phyloP scores from a whole-genome alignment of 2,329 filamentous ascomycete genomes.

The Pseudogymnoascus sp. region DNA sequence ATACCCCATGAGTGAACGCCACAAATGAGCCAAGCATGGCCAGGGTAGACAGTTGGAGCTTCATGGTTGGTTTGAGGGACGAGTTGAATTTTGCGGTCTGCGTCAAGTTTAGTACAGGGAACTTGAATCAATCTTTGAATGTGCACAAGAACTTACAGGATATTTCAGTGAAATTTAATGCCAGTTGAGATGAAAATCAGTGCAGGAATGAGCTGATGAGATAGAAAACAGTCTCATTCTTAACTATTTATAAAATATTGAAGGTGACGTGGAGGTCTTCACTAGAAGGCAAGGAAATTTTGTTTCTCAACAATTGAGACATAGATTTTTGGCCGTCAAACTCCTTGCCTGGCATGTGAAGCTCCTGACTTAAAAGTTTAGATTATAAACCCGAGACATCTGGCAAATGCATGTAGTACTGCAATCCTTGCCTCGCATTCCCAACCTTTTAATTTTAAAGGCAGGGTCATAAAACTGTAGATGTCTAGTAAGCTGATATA shows the following conservation, averaged over 20 bases:
- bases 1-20: background rate
- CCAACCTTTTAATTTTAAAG: background rate
- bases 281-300: background rate
- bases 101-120: background rate
- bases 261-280: background rate
- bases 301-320: background rate
- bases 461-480: background rate
- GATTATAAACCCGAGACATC: background rate
- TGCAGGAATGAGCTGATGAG: background rate
- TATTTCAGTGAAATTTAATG: background rate
- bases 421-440: background rate
- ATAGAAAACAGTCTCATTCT: background rate
- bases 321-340: background rate
- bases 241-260: background rate
- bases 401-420: background rate
- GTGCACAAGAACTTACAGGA: background rate
- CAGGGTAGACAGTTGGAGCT: background rate
- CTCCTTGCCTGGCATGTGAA: background rate
- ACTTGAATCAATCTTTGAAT: background rate
- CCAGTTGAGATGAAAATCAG: background rate
- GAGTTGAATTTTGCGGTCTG: background rate
- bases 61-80: background rate
- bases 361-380: background rate
- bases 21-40: background rate
- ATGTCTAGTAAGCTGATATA: background rate